Conservation (phyloP, 305 asterid genomes). For the Fraxinus albicans region DNA sequence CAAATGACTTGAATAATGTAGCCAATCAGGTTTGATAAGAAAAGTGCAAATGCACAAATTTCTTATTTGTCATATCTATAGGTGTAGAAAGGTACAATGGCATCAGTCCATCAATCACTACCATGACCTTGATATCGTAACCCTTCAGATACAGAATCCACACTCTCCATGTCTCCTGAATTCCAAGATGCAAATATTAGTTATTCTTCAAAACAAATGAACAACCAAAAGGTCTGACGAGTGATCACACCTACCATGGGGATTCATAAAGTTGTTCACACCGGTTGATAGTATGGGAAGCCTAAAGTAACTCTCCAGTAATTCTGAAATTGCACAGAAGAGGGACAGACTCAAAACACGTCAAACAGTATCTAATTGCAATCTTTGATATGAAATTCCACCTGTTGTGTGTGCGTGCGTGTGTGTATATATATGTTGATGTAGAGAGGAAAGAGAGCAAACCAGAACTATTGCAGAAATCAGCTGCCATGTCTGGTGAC, state of each 20-base stretch:
- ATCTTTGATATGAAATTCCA: not conserved
- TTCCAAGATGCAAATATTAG: conserved; percentile 15
- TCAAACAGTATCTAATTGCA: not conserved
- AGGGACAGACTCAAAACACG: not conserved
- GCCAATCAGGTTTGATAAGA: not conserved
- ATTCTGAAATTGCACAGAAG: conserved; percentile 37
- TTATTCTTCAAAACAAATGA: conserved; percentile 3
- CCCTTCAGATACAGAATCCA: conserved; percentile 34
- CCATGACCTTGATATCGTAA: conserved; percentile 29
- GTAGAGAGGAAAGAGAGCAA: conserved; percentile 31
- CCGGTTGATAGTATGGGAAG: conserved; percentile 35
- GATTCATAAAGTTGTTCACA: conserved; percentile 36
- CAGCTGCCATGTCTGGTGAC: conserved; percentile 33
- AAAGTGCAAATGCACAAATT: not conserved
- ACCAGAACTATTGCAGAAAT: conserved; percentile 41
- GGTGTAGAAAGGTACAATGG: conserved; percentile 7
- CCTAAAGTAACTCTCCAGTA: conserved; percentile 36
- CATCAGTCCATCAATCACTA: conserved; percentile 28
- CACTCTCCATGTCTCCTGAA: conserved; percentile 44
- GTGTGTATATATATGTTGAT: not conserved
- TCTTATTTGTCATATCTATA: not conserved
- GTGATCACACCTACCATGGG: conserved; percentile 38
- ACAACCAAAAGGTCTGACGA: conserved; percentile 7
- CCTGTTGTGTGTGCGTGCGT: not conserved
- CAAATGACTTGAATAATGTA: not conserved